These are phyloP conservation scores for Diaporthe caulivora DNA, from an alignment of 2,329 filamentous ascomycete genomes.

Conservation along the genomic window DNA sequence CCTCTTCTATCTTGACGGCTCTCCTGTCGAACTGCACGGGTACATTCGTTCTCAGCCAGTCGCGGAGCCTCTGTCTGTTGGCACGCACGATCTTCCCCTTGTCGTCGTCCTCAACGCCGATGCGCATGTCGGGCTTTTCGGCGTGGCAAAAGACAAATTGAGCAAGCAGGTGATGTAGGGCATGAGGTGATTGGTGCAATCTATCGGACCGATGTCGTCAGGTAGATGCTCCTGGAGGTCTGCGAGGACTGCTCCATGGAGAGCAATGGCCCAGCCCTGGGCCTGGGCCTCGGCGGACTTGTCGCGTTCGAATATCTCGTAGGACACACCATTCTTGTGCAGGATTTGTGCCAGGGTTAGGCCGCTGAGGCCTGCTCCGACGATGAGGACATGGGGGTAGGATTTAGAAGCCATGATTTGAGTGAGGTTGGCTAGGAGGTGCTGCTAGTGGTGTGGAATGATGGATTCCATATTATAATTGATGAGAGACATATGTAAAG, in stretches of 20 bases:
- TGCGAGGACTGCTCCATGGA: slow-evolving; percentile 45
- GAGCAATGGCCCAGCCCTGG: slow-evolving; percentile 49
- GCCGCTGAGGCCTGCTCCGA: slow-evolving; percentile 57
- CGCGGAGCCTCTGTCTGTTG: slow-evolving; percentile 46
- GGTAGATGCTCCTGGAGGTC: slow-evolving; percentile 42
- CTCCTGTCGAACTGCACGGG: slow-evolving; percentile 55
- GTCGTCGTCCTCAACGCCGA: slow-evolving; percentile 45
- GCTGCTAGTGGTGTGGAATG: not conserved
- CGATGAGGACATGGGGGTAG: slow-evolving; percentile 51
- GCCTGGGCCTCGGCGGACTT: slow-evolving; percentile 41
- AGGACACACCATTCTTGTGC: slow-evolving; percentile 49
- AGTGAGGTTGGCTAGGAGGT: not conserved
- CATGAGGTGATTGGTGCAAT: slow-evolving; percentile 43
- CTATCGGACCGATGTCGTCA: slow-evolving; percentile 42
- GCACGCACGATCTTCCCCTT: slow-evolving; percentile 48
- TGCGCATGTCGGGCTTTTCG: slow-evolving; percentile 33
- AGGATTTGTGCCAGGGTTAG: slow-evolving; percentile 56
- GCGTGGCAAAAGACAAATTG: slow-evolving; percentile 42
- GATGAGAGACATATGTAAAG: too few relatives aligned
- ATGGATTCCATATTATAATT: not conserved
- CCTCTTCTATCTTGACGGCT: slow-evolving; percentile 50
- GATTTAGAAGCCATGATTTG: slow-evolving; percentile 8
- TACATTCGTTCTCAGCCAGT: slow-evolving; percentile 46
- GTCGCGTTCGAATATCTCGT: slow-evolving; percentile 55
- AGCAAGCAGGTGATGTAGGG: slow-evolving; percentile 44